Conservation (phyloP, 352 stramenopile genomes). For the Aphanomyces stellatus region DNA sequence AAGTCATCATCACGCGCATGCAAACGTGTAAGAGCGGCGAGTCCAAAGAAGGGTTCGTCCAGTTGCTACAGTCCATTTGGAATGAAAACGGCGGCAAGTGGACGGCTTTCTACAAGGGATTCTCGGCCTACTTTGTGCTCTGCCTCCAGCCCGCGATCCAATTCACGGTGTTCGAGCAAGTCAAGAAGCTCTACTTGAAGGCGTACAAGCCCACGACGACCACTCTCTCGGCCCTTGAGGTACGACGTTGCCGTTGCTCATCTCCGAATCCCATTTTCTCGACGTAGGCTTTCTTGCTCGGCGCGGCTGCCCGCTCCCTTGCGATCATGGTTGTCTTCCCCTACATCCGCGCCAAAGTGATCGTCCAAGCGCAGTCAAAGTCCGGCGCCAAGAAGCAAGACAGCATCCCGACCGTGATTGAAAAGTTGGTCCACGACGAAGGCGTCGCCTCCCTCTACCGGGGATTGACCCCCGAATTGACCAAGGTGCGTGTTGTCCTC, state of each 20-base stretch:
- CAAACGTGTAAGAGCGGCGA: slow-evolving; percentile 40
- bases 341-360: slow-evolving; percentile 94
- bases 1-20: slow-evolving; percentile 80
- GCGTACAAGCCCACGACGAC: slow-evolving; percentile 43
- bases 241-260: slow-evolving; percentile 19
- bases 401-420: slow-evolving; percentile 69
- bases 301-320: slow-evolving; percentile 88
- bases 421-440: slow-evolving; percentile 74
- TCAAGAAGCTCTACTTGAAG: slow-evolving; percentile 61
- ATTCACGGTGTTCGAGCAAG: slow-evolving; percentile 94
- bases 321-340: slow-evolving; percentile 95
- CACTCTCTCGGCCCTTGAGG: slow-evolving; percentile 55
- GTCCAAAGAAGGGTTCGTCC: slow-evolving; percentile 28
- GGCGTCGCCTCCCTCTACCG: slow-evolving; percentile 87
- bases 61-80: slow-evolving; percentile 57
- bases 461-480: slow-evolving; percentile 92
- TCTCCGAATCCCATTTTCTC: neutral
- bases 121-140: slow-evolving; percentile 90
- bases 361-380: slow-evolving; percentile 87
- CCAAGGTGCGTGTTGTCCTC: slow-evolving; percentile 38
- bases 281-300: slow-evolving; percentile 90
- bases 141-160: slow-evolving; percentile 96
- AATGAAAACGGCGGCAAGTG: slow-evolving; percentile 45
- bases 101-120: slow-evolving; percentile 77
- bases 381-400: slow-evolving; percentile 36